Base-by-base conservation (phyloP, 2,329 filamentous ascomycete genomes). In the Biscogniauxia sp. region DNA sequence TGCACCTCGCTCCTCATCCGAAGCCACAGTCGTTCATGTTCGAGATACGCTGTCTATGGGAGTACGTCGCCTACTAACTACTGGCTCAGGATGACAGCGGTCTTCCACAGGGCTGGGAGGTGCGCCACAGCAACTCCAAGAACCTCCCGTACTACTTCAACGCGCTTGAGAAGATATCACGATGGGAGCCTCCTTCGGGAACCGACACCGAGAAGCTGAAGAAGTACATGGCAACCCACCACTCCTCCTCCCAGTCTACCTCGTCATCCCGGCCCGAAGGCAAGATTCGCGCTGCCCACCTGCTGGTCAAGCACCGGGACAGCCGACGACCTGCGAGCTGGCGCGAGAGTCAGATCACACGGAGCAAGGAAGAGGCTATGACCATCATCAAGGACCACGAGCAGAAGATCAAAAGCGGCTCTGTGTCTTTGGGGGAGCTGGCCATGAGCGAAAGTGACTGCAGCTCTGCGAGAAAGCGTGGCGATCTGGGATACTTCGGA, bases 121-220 rank as follows among this genome's bases (percentile, higher is more conserved):
- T 99, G 74, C 92, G 95, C 76, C 92, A 96, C 80, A 97, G 92
- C 77, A 96, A 97, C 82, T 96, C 92, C 78, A 98, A 97, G 82
- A 96, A 96, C 79, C 89, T 98, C 41, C 95, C 95, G 45, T 99
- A 99, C 83, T 99, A 98, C 82, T 98, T 97, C 89, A 96, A 97
- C 79, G 82, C 89, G 53, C 80, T 79, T 68, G 91, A 92, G 65
- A 94, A 93, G 76, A 88, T 92, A 74, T 98, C 95, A 65, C 87
- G 92, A 78, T 99, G 95, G 95, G 95, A 98, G 75, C 94, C 95
- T 2, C 95, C 95, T 8, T 76, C 85, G 52, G 91, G 89, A 66
- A 95, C 93, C 69, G 92, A 99, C 78, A 91, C 91, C 60, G 93
- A 97, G 70, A 92, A 90, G 79, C 86, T 99, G 66, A 98, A 97